phyloP scores from a whole-genome alignment of 2,329 filamentous ascomycete species.

The Sclerotinia trifoliorum region DNA sequence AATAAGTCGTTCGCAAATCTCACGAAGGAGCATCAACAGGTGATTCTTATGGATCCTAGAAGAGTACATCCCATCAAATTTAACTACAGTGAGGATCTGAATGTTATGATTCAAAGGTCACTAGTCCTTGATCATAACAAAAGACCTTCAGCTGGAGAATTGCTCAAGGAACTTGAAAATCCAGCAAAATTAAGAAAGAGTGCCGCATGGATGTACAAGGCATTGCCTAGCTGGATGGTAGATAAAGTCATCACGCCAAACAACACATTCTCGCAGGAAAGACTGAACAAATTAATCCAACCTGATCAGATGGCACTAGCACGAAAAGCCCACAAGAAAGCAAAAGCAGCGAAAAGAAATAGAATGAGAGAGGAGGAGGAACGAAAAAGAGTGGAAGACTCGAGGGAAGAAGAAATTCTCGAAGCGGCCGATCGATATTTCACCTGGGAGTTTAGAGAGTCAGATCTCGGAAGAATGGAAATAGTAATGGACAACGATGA shows the following conservation, averaged over 20 bases:
- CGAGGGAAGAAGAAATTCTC: too few species aligned
- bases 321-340: neutral
- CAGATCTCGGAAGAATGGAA: neutral
- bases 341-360: neutral
- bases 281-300: neutral
- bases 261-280: neutral
- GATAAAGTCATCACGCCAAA: too few species aligned
- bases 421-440: neutral
- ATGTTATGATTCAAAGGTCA: neutral
- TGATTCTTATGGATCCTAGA: neutral
- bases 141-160: slow-evolving; percentile 4
- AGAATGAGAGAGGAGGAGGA: too few species aligned
- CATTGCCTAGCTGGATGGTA: slow-evolving; percentile 4
- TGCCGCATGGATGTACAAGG: neutral
- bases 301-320: neutral
- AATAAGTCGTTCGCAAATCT: neutral
- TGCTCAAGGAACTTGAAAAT: neutral
- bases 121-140: neutral
- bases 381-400: fast-evolving
- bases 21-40: neutral
- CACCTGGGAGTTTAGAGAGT: neutral
- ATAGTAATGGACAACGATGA: fast-evolving
- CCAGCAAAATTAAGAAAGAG: neutral
- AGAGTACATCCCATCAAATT: neutral
- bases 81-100: neutral